Evolutionary conservation across 192 early-diverging fungal genomes (phyloP), one percentile per base, ranked within the genome.

Genomic region (Borealophlyctis nickersoniae): DNA sequence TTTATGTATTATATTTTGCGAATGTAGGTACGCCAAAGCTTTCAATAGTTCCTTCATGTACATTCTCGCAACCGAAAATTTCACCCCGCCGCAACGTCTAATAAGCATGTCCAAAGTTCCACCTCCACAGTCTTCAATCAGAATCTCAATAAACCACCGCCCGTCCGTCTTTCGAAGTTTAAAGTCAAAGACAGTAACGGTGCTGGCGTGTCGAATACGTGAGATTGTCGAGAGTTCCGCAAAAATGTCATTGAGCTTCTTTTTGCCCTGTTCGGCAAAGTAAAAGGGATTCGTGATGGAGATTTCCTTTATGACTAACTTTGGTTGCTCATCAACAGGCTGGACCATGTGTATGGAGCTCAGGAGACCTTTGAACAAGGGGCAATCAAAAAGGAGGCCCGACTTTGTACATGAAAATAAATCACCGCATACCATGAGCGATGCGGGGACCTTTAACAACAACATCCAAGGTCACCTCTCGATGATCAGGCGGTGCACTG

Each of bases 1-100:
- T 62, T 73, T 73, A 52, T 77, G 75, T 31, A 77, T 66, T 22
- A 45, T 34, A 52, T 77, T 77, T 27, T 67, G 51, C 3, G 71
- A 63, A 57, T 77, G 75, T 4, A 77, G 49, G 36, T 70, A 73
- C 11, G 56, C 67, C 22, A 77, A 26, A n/a, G 66, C 75, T 53
- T 73, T 73, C 11, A 77, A 30, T 2, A 73, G 52, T 28, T 65
- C 58, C 34, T 65, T 69, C 59, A 73, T 59, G 53, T 73, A 77
- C 2, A n/a, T 31, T 34, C 53, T 22, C 14, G 75, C 66, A 26
- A 66, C 58, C 4, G 55, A 19, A 0, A 77, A 36, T 36, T 53
- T 52, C 13, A 77, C 50, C 7, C 54, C 56, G 16, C 75, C 75
- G 33, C 63, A 58, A 22, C 62, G 45, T 9, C 31, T 34, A 16